Percentiles rank a stretch among this genome's conserved stretches.
Conservation (phyloP, 331 rosid genomes). For the Malus hybrid region DNA sequence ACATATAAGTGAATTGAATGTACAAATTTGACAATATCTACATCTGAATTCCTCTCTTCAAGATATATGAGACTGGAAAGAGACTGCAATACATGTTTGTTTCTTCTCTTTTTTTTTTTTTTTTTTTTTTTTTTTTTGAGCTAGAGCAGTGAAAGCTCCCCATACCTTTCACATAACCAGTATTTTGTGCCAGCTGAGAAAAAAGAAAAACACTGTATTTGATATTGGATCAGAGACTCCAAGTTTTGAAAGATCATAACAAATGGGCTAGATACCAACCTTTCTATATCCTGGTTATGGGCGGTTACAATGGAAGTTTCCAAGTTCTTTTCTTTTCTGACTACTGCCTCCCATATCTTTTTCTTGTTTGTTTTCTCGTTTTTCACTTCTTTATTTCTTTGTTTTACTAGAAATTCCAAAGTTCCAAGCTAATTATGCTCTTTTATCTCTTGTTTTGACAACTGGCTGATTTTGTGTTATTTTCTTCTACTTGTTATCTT, state of each 20-base stretch:
- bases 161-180: background rate
- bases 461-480: background rate
- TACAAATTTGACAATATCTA: background rate
- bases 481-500: background rate
- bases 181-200: background rate
- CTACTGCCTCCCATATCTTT: background rate
- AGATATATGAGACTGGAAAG: background rate
- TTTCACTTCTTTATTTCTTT: background rate
- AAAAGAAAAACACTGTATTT: background rate
- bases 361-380: background rate
- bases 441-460: background rate
- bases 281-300: background rate
- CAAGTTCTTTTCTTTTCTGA: background rate
- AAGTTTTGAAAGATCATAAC: background rate
- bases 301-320: background rate
- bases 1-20: background rate
- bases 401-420: background rate
- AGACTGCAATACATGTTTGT: background rate
- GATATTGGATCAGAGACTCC: background rate
- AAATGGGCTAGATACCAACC: background rate
- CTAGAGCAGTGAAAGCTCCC: background rate
- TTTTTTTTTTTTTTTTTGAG: background rate
- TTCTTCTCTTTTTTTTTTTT: too few relatives aligned
- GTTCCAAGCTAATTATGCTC: slow-evolving; percentile 9
- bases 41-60: background rate